These are phyloP conservation scores for Onygenales sp. DNA, from an alignment of 2,329 filamentous ascomycete genomes.

Conservation along the genomic window DNA sequence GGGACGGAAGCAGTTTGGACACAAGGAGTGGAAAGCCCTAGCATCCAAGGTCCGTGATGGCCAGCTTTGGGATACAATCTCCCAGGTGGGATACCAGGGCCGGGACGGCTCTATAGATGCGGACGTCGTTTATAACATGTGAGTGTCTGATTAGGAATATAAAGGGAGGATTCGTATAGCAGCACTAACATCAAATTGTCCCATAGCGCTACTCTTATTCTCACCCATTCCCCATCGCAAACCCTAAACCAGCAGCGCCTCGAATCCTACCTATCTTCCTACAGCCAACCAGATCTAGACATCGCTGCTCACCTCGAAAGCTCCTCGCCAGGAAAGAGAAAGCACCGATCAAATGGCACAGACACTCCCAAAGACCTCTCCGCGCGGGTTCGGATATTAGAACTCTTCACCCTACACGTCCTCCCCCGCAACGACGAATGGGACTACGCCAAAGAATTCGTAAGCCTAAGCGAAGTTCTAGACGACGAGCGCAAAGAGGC, in stretches of 20 bases:
- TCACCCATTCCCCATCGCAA: conserved; percentile 83
- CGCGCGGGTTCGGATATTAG: conserved; percentile 80
- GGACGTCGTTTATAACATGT: conserved; percentile 65
- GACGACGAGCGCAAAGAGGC: conserved; percentile 87
- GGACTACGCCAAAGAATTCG: conserved; percentile 91
- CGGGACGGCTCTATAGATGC: conserved; percentile 85
- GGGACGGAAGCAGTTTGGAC: conserved; percentile 79
- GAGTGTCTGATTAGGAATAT: conserved; percentile 19
- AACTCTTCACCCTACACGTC: conserved; percentile 90
- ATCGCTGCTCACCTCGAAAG: conserved; percentile 52
- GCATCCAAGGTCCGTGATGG: conserved; percentile 81
- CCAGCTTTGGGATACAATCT: conserved; percentile 88
- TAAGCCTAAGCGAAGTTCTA: conserved; percentile 72
- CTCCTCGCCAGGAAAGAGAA: conserved; percentile 22
- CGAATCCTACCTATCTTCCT: conserved; percentile 78
- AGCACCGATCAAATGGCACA: conserved; percentile 49
- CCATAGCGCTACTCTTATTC: conserved; percentile 72
- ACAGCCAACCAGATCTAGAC: conserved; percentile 63
- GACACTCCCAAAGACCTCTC: conserved; percentile 78
- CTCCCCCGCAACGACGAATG: conserved; percentile 90
- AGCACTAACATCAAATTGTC: conserved; percentile 5
- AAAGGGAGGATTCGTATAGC: neutral
- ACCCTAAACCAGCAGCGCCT: conserved; percentile 74
- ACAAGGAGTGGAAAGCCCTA: conserved; percentile 71
- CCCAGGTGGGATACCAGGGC: conserved; percentile 76